Conservation (phyloP, 495 filamentous ascomycete species). For the Alectoria sarmentosa region DNA sequence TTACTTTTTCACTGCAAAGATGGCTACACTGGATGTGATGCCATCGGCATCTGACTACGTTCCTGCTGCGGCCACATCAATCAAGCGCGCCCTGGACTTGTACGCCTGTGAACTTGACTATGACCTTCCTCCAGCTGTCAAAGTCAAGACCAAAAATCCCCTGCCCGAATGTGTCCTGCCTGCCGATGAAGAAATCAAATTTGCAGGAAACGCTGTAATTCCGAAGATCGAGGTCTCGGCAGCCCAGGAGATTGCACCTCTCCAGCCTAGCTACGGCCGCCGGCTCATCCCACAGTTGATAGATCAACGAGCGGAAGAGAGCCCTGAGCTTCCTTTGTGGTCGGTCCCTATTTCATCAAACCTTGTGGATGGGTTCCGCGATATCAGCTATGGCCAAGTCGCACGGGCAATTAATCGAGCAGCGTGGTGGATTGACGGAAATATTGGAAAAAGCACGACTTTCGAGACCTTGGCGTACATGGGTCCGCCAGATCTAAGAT, state of each 20-base stretch:
- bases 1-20: not conserved
- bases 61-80: not conserved
- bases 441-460: constrained; percentile 28
- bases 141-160: not conserved
- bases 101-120: not conserved
- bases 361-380: constrained; percentile 44
- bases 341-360: constrained; percentile 39
- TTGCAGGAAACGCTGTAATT: not conserved
- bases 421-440: constrained; percentile 43
- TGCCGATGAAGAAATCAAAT: not conserved
- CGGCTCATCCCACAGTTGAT: constrained; percentile 26
- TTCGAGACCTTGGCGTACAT: constrained; percentile 33
- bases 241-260: not conserved
- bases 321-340: constrained; percentile 36
- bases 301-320: constrained; percentile 39
- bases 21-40: not conserved
- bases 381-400: constrained; percentile 42
- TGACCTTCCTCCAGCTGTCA: not conserved
- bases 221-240: not conserved
- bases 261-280: not conserved
- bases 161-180: not conserved
- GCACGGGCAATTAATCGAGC: constrained; percentile 47
- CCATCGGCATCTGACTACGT: not conserved
- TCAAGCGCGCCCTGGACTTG: not conserved
- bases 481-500: constrained; percentile 39